Evolutionary conservation across 495 filamentous ascomycete genomes (phyloP).

Genomic region (Penicillium longicatenatum): DNA sequence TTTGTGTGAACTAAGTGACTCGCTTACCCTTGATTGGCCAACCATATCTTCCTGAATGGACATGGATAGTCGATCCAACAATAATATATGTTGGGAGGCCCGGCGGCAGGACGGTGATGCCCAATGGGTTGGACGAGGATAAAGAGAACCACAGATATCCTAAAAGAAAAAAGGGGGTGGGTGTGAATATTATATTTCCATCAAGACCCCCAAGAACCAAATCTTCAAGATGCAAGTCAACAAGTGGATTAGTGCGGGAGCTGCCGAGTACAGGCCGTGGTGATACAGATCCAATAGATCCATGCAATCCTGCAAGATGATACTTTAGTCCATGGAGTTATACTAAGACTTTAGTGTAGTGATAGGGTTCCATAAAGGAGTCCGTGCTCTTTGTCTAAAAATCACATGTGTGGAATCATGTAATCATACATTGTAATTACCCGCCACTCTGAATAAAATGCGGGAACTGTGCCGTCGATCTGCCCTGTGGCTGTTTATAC

Average conservation of each 20-base stretch:
- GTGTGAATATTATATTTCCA: not conserved
- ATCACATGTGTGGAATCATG: not conserved
- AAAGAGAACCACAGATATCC: not conserved
- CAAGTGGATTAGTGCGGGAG: not conserved
- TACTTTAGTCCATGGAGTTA: not conserved
- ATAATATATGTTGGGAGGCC: not conserved
- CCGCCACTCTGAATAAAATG: not conserved
- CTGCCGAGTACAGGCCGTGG: not conserved
- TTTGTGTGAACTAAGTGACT: not conserved
- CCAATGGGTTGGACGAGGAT: slow-evolving; percentile 5
- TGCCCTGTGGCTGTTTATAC: not conserved
- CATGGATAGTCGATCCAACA: not conserved
- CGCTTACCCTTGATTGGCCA: not conserved
- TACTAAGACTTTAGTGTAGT: not conserved
- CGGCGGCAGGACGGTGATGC: slow-evolving; percentile 12
- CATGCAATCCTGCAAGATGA: slow-evolving; percentile 1
- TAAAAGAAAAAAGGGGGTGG: not conserved
- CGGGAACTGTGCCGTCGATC: not conserved
- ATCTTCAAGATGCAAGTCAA: not conserved
- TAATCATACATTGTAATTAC: not conserved
- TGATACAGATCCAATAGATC: slow-evolving; percentile 14
- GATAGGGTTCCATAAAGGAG: not conserved
- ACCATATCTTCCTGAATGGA: not conserved
- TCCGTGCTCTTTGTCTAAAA: not conserved
- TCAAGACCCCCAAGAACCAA: not conserved